phyloP scores from a whole-genome alignment of 495 filamentous ascomycete genomes.

The Aspergillus incahuasiensis region DNA sequence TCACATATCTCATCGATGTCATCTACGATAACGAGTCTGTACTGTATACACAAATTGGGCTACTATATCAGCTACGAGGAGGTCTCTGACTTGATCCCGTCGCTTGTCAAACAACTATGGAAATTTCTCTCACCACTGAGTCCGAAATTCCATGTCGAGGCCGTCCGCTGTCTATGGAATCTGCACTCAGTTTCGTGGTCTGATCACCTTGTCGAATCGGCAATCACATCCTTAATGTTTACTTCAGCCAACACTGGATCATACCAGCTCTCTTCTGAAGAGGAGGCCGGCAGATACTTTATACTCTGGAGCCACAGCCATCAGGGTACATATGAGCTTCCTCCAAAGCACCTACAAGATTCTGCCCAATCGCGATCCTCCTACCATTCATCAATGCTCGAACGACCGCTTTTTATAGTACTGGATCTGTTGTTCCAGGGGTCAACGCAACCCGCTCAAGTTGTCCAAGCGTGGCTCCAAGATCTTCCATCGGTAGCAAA shows the following conservation, averaged over 20 bases:
- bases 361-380: slow-evolving; percentile 29
- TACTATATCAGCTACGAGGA: slow-evolving; percentile 51
- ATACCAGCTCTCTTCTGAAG: slow-evolving; percentile 29
- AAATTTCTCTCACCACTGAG: slow-evolving; percentile 68
- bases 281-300: slow-evolving; percentile 54
- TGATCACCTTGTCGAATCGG: slow-evolving; percentile 68
- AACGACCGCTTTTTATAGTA: slow-evolving; percentile 75
- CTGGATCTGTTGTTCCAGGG: slow-evolving; percentile 75
- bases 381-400: slow-evolving; percentile 60
- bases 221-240: slow-evolving; percentile 70
- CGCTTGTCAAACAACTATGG: slow-evolving; percentile 71
- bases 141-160: slow-evolving; percentile 90
- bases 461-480: slow-evolving; percentile 77
- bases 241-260: slow-evolving; percentile 29
- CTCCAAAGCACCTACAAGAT: slow-evolving; percentile 47
- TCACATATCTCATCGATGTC: slow-evolving; percentile 54
- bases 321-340: slow-evolving; percentile 54
- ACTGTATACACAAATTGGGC: slow-evolving; percentile 45
- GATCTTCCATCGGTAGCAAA: slow-evolving; percentile 53
- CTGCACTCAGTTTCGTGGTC: slow-evolving; percentile 62
- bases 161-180: slow-evolving; percentile 79
- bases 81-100: slow-evolving; percentile 60
- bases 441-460: slow-evolving; percentile 66
- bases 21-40: slow-evolving; percentile 57
- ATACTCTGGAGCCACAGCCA: slow-evolving; percentile 78